phyloP scores from a whole-genome alignment of 331 rosid genomes.

The Malus hybrid region DNA sequence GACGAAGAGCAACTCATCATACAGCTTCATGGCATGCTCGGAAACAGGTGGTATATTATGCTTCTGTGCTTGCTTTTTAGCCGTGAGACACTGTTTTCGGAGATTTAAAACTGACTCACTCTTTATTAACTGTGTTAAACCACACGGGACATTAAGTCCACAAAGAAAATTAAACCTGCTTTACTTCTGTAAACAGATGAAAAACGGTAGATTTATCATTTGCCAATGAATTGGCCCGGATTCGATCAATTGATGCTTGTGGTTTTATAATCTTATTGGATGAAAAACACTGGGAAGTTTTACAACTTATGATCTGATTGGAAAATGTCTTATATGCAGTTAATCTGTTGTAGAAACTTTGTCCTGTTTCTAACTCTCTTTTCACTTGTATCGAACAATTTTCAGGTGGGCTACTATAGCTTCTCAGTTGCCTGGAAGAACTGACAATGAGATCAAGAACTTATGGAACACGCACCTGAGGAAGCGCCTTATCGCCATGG shows the following conservation, averaged over 20 bases:
- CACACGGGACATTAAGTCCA: neutral
- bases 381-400: neutral
- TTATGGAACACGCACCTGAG: constrained; percentile 91
- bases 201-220: neutral
- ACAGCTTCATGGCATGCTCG: constrained; percentile 94
- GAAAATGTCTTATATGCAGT: neutral
- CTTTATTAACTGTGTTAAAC: neutral
- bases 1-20: constrained; percentile 88
- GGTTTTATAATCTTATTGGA: neutral
- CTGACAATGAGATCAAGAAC: constrained; percentile 95
- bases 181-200: neutral
- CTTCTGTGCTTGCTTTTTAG: neutral
- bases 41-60: constrained; percentile 54
- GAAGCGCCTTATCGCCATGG: constrained; percentile 71
- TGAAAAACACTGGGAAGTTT: neutral
- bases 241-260: neutral
- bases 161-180: neutral
- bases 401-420: constrained; percentile 97
- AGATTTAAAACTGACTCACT: neutral
- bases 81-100: neutral
- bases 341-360: neutral
- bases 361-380: neutral
- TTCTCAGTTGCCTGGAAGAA: constrained; percentile 82
- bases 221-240: neutral
- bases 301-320: too few relatives aligned